A percentile compares a stretch with the other conserved stretches of the same genome.
Evolutionary conservation across 768 basidiomycete genomes (phyloP).

Genomic region (Strobilomyces confusus): DNA sequence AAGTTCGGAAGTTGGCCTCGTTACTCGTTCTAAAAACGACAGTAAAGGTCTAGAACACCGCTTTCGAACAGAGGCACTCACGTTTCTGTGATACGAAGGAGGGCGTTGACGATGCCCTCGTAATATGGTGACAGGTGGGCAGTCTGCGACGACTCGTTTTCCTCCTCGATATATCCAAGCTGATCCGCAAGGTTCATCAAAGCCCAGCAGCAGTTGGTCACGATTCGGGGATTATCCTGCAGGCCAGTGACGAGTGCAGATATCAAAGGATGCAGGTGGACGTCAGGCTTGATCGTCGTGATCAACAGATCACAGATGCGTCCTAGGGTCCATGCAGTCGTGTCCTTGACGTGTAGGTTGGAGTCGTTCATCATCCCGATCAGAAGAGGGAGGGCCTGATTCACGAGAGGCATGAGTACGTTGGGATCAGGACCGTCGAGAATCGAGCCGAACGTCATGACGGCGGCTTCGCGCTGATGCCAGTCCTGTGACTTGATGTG

Average conservation of each 20-base stretch:
- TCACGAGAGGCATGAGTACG: constrained; percentile 85
- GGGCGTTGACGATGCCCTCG: constrained; percentile 77
- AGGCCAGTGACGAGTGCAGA: constrained; percentile 80
- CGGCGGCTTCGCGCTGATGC: constrained; percentile 94
- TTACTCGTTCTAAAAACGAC: constrained; percentile 57
- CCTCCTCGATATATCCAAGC: constrained; percentile 66
- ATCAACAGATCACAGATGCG: constrained; percentile 91
- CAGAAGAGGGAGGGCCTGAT: constrained; percentile 89
- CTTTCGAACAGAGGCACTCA: constrained; percentile 33
- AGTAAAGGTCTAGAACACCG: constrained; percentile 9
- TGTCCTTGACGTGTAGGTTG: constrained; percentile 88
- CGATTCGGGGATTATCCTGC: constrained; percentile 76
- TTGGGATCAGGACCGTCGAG: constrained; percentile 91
- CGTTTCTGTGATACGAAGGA: constrained; percentile 87
- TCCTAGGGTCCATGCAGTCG: constrained; percentile 96
- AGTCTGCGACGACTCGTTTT: constrained; percentile 46
- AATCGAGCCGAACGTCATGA: constrained; percentile 98
- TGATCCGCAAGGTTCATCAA: constrained; percentile 95
- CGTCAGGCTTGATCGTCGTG: constrained; percentile 80
- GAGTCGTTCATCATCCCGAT: constrained; percentile 93
- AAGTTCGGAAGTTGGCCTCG: constrained; percentile 89
- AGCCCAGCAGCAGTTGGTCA: constrained; percentile 94
- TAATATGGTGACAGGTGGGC: constrained; percentile 86
- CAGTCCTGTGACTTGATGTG: constrained; percentile 92
- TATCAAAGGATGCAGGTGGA: constrained; percentile 80